These are phyloP conservation scores for Petrea volubilis DNA, from an alignment of 257 asterid species.

Conservation along the genomic window DNA sequence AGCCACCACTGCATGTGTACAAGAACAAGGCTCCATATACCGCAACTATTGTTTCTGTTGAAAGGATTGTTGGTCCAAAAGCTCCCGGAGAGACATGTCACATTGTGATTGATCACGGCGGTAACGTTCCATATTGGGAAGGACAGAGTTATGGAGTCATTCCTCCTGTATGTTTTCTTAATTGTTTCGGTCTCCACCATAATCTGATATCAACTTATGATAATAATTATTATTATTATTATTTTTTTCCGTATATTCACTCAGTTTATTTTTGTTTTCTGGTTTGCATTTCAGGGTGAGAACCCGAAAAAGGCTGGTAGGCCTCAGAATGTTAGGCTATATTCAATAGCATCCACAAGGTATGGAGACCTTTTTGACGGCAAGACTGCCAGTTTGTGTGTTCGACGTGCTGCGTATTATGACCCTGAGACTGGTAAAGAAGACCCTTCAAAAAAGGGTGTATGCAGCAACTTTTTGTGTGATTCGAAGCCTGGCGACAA, in stretches of 20 bases:
- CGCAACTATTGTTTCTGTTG: slow-evolving; percentile 82
- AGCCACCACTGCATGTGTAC: slow-evolving; percentile 80
- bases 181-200: background rate
- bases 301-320: slow-evolving; percentile 90
- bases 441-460: slow-evolving; percentile 83
- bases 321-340: slow-evolving; percentile 82
- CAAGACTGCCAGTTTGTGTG: slow-evolving; percentile 87
- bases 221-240: background rate
- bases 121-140: slow-evolving; percentile 96
- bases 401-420: slow-evolving; percentile 88
- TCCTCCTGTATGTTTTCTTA: slow-evolving; percentile 71
- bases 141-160: slow-evolving; percentile 95
- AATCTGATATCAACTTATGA: no score
- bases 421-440: slow-evolving; percentile 95
- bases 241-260: background rate
- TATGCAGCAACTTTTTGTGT: slow-evolving; percentile 87
- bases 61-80: slow-evolving; percentile 84
- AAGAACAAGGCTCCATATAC: slow-evolving; percentile 84
- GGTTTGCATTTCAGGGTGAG: slow-evolving; percentile 65
- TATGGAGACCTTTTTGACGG: slow-evolving; percentile 90
- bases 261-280: background rate
- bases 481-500: slow-evolving; percentile 94
- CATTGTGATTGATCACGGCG: slow-evolving; percentile 88
- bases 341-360: slow-evolving; percentile 91
- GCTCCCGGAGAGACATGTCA: slow-evolving; percentile 99